A percentile compares a stretch with the other conserved stretches of the same genome.
Conservation (phyloP, 2,329 filamentous ascomycete genomes). For the Talaromyces sp. region DNA sequence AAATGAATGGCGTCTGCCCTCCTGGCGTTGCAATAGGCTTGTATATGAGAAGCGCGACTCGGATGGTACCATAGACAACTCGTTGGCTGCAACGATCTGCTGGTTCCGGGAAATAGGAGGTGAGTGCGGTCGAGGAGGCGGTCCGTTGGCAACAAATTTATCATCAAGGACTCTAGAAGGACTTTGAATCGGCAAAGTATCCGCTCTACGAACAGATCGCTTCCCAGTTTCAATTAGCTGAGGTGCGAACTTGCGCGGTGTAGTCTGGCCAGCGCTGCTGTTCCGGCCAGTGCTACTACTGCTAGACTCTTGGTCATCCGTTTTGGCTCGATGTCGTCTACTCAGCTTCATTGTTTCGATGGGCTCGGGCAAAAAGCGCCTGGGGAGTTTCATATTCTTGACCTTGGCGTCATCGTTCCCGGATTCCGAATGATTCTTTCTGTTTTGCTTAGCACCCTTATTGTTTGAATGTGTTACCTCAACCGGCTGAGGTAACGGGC, state of each 20-base stretch:
- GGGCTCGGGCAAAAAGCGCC: slow-evolving; percentile 34
- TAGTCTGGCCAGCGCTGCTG: not conserved
- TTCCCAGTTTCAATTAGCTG: slow-evolving; percentile 79
- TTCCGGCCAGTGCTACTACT: slow-evolving; percentile 36
- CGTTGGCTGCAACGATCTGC: slow-evolving; percentile 17
- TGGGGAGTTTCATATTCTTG: slow-evolving; percentile 19
- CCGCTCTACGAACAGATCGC: slow-evolving; percentile 66
- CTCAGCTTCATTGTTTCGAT: slow-evolving; percentile 35
- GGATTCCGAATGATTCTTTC: slow-evolving; percentile 20
- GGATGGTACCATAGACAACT: slow-evolving; percentile 24
- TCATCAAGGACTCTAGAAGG: slow-evolving; percentile 67
- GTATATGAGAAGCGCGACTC: slow-evolving; percentile 49
- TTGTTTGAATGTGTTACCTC: slow-evolving; percentile 8
- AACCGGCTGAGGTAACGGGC: slow-evolving; percentile 4
- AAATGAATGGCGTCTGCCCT: slow-evolving; percentile 55
- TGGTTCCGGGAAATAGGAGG: slow-evolving; percentile 39
- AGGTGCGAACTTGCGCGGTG: slow-evolving; percentile 63
- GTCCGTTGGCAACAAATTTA: slow-evolving; percentile 43
- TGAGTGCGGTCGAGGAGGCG: not conserved
- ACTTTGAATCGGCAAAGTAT: slow-evolving; percentile 57
- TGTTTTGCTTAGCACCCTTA: slow-evolving; percentile 51
- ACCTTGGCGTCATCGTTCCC: not conserved
- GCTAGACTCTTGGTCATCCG: slow-evolving; percentile 17
- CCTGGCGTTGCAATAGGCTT: slow-evolving; percentile 40
- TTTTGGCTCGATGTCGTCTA: slow-evolving; percentile 33